A percentile compares a stretch with the other conserved stretches of the same genome.
Evolutionary conservation across 345 rosid species (phyloP).

Genomic region (Eucalyptus guilfoylei): DNA sequence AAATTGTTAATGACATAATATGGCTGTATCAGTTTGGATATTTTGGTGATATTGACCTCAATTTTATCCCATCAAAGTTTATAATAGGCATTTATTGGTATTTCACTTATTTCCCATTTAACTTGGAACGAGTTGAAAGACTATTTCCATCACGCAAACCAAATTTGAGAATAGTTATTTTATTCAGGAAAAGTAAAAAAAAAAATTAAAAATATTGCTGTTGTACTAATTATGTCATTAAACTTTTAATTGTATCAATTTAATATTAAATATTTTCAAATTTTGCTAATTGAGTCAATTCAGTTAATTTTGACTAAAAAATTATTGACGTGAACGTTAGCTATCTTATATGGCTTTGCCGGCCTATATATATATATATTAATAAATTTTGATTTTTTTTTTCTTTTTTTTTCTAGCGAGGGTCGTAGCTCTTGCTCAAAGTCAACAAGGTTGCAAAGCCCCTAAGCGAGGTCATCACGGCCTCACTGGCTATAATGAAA

Average conservation of each 20-base stretch:
- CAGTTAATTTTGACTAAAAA: no score
- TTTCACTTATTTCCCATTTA: background rate
- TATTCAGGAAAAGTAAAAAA: background rate
- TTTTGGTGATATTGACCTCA: background rate
- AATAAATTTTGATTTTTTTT: no score
- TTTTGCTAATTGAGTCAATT: no score
- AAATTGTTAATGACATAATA: background rate
- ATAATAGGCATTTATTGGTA: background rate
- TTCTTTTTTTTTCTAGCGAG: no score
- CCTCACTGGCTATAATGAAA: background rate
- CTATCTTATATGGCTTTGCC: no score
- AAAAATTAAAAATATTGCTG: fast-evolving
- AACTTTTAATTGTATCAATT: no score
- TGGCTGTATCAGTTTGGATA: background rate
- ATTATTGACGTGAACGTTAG: fast-evolving
- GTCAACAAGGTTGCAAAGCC: no score
- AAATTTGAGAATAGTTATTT: background rate
- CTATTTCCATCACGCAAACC: background rate
- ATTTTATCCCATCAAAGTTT: background rate
- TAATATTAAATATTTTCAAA: no score
- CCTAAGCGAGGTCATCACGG: fast-evolving
- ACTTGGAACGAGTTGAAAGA: background rate
- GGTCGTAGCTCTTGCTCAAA: no score
- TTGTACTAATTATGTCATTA: no score
- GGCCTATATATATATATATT: no score